Evolutionary conservation across 2,329 filamentous ascomycete species (phyloP).

Genomic region (Penicillium janthinellum): DNA sequence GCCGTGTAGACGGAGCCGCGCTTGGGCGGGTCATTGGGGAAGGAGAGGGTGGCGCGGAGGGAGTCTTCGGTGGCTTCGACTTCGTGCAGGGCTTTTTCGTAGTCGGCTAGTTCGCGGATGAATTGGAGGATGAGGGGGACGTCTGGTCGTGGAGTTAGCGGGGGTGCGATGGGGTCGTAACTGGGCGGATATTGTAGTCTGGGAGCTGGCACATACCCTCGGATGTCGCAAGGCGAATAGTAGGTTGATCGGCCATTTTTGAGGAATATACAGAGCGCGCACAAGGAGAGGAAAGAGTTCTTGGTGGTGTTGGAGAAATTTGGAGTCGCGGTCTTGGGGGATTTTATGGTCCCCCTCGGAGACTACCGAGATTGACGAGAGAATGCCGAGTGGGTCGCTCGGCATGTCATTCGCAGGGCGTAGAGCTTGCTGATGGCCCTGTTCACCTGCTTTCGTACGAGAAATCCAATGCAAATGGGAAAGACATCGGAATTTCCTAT

Average conservation of each 20-base stretch:
- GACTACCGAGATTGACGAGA: not conserved
- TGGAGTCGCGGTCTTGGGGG: not conserved
- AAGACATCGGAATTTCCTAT: too few species aligned
- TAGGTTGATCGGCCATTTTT: conserved; percentile 39
- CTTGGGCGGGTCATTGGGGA: conserved; percentile 58
- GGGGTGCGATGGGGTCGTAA: not conserved
- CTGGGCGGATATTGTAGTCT: too few species aligned
- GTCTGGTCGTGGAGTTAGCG: conserved; percentile 56
- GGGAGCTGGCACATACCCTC: conserved; percentile 33
- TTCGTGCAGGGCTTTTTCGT: conserved; percentile 74
- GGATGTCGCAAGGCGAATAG: conserved; percentile 45
- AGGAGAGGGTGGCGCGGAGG: conserved; percentile 75
- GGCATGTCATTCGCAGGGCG: conserved; percentile 1
- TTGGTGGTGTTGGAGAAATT: not conserved
- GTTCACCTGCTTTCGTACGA: too few species aligned
- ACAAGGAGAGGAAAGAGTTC: not conserved
- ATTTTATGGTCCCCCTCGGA: not conserved
- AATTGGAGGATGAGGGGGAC: conserved; percentile 77
- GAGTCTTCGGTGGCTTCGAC: conserved; percentile 78
- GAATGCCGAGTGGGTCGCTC: not conserved
- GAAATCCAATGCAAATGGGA: too few species aligned
- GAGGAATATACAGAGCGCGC: not conserved
- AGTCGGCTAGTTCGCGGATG: conserved; percentile 82
- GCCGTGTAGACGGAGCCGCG: conserved; percentile 73
- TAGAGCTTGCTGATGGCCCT: not conserved